phyloP scores from a whole-genome alignment of 441 rosid species.

The Erodium trifolium region DNA sequence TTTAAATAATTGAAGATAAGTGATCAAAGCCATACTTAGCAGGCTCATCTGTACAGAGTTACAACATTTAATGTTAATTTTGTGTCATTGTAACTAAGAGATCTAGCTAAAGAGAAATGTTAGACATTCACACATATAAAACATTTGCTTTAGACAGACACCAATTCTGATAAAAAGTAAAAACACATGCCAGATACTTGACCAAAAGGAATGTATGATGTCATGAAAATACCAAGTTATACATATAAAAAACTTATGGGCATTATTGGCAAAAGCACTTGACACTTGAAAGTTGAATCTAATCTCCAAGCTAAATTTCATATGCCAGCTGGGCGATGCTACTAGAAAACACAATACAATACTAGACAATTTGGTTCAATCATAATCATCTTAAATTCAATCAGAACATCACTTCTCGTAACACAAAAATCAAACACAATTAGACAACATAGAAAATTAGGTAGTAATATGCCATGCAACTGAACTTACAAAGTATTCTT shows the following conservation, averaged over 20 bases:
- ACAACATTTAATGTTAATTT: too few relatives aligned
- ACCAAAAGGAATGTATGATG: background rate
- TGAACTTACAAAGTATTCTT: constrained; percentile 55
- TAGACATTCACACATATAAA: too few relatives aligned
- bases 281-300: background rate
- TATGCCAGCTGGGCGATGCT: background rate
- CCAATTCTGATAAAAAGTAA: too few relatives aligned
- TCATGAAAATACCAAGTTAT: too few relatives aligned
- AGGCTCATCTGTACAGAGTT: too few relatives aligned
- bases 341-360: background rate
- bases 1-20: background rate
- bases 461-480: background rate
- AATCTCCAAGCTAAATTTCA: background rate
- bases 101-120: background rate
- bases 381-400: constrained; percentile 1
- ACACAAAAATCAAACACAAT: background rate
- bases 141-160: too few relatives aligned
- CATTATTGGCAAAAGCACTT: background rate
- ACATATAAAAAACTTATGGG: too few relatives aligned
- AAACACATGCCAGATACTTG: too few relatives aligned
- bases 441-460: background rate
- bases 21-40: too few relatives aligned
- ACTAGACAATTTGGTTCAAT: background rate
- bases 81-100: too few relatives aligned
- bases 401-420: background rate